Evolutionary conservation across 73 alveolate genomes (phyloP).

Genomic region (Paramecium biaurelia): DNA sequence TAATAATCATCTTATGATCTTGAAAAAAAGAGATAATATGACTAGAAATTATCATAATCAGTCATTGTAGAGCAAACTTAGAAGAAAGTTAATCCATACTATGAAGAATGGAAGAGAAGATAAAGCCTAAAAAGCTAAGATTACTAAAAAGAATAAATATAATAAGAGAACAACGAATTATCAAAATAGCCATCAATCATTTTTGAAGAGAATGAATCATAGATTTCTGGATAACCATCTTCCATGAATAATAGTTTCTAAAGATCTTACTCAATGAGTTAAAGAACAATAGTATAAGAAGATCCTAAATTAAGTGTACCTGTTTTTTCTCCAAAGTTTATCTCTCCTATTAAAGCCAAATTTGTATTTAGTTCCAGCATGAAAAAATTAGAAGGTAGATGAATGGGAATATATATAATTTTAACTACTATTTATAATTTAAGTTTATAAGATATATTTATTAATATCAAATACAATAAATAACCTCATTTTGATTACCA

Average conservation of each 20-base stretch:
- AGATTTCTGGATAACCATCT: slow-evolving; percentile 10
- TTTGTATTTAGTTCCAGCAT: background rate
- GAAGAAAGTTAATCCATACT: background rate
- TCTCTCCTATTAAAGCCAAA: slow-evolving; percentile 7
- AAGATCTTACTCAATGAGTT: slow-evolving; percentile 1
- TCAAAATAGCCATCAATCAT: background rate
- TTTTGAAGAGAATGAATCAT: slow-evolving; percentile 27
- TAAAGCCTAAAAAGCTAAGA: background rate
- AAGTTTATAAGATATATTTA: background rate
- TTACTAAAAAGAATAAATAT: background rate
- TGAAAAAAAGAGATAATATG: background rate
- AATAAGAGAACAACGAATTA: background rate
- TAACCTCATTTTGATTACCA: too few relatives aligned
- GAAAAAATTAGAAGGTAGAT: background rate
- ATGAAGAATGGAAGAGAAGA: slow-evolving; percentile 38
- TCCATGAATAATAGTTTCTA: slow-evolving; percentile 32
- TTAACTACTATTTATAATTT: background rate
- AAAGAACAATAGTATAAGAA: background rate
- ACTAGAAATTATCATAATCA: background rate
- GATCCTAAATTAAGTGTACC: slow-evolving; percentile 10
- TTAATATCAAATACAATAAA: background rate
- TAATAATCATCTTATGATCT: background rate
- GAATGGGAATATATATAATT: background rate
- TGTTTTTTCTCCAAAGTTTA: background rate
- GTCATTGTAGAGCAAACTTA: background rate